phyloP scores from a whole-genome alignment of 2,329 filamentous ascomycete genomes.

The Aspergillus novofumigatus region DNA sequence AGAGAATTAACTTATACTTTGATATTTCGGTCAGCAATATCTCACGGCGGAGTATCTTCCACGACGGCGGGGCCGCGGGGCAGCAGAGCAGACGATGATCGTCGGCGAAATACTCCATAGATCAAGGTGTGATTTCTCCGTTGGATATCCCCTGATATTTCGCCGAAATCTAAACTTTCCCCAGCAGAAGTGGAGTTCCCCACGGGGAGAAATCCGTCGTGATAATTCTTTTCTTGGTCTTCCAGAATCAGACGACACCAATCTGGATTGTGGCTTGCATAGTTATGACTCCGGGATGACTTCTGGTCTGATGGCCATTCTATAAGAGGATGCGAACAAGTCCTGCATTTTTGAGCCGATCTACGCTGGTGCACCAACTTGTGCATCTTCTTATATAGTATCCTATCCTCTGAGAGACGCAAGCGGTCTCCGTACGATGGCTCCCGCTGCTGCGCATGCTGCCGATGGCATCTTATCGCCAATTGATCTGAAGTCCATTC shows the following conservation, averaged over 20 bases:
- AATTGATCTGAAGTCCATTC: slow-evolving; percentile 18
- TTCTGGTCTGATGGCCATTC: background rate
- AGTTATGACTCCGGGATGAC: background rate
- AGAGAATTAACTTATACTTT: background rate
- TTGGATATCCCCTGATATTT: background rate
- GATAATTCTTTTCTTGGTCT: background rate
- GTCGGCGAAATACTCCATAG: background rate
- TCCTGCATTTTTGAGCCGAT: background rate
- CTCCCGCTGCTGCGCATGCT: slow-evolving; percentile 21
- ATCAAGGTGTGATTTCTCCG: background rate
- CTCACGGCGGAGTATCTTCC: background rate
- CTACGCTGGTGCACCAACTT: background rate
- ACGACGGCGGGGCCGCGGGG: too few species aligned
- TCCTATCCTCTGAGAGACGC: background rate
- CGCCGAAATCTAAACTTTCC: background rate
- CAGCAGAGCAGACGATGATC: background rate
- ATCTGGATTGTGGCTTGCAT: background rate
- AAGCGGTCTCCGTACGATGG: slow-evolving; percentile 5
- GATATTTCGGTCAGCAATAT: background rate
- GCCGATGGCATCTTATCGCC: slow-evolving; percentile 18
- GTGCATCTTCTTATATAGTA: background rate
- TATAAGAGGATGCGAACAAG: background rate
- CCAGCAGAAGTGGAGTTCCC: background rate
- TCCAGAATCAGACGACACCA: background rate
- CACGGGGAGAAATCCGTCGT: background rate